Conservation (phyloP, 2,329 filamentous ascomycete genomes). For the Pezicula rhizophila region DNA sequence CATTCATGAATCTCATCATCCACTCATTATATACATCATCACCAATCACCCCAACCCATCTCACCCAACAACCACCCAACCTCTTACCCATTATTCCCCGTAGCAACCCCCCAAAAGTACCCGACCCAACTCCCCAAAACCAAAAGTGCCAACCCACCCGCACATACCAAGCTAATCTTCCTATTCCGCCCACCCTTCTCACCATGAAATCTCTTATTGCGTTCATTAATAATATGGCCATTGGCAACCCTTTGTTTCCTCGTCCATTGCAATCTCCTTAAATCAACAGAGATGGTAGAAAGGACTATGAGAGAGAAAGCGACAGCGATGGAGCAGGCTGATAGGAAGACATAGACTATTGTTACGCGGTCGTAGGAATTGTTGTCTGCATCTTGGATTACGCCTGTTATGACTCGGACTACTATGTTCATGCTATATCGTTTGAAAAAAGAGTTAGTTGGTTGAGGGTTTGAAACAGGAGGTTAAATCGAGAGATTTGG, state of each 20-base stretch:
- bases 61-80: too few relatives aligned
- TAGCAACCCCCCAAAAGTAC: constrained; percentile 56
- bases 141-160: constrained; percentile 37
- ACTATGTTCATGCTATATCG: constrained; percentile 50
- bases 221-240: constrained; percentile 36
- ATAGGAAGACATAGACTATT: constrained; percentile 49
- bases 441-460: background rate
- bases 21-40: too few relatives aligned
- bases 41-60: too few relatives aligned
- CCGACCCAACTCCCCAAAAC: constrained; percentile 47
- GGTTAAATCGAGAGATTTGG: too few relatives aligned
- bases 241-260: constrained; percentile 43
- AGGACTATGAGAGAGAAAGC: constrained; percentile 33
- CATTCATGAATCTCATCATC: too few relatives aligned
- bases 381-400: constrained; percentile 51
- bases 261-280: constrained; percentile 51
- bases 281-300: constrained; percentile 33
- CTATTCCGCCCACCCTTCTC: constrained; percentile 23
- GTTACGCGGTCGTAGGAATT: constrained; percentile 50
- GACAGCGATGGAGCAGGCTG: constrained; percentile 42
- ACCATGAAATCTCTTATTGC: constrained; percentile 36
- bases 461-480: background rate
- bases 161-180: constrained; percentile 40
- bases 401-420: constrained; percentile 49
- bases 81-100: constrained; percentile 36